phyloP scores from a whole-genome alignment of 2,329 filamentous ascomycete species.

The Penicillium sp. region DNA sequence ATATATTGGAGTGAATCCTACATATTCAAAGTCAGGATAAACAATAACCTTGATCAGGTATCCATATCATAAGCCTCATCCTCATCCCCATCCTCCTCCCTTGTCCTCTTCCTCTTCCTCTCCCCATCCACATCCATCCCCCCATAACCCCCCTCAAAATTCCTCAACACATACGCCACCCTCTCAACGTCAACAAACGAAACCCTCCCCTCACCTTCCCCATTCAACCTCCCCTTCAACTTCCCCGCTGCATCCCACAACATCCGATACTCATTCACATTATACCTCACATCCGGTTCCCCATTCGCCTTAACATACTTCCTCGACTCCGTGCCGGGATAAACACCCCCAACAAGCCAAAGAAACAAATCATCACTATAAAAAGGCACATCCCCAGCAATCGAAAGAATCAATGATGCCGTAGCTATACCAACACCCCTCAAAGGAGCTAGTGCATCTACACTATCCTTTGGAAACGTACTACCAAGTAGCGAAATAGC shows the following conservation, averaged over 20 bases:
- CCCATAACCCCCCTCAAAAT: background rate
- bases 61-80: too few relatives aligned
- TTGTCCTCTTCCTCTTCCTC: background rate
- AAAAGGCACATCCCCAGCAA: slow-evolving; percentile 34
- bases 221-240: slow-evolving; percentile 24
- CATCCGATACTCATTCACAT: slow-evolving; percentile 35
- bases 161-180: background rate
- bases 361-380: slow-evolving; percentile 43
- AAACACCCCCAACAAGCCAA: slow-evolving; percentile 35
- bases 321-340: slow-evolving; percentile 14
- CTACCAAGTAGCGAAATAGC: slow-evolving; percentile 24
- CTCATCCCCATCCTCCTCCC: background rate
- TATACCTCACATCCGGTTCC: slow-evolving; percentile 40
- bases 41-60: too few relatives aligned
- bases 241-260: slow-evolving; percentile 29
- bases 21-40: too few relatives aligned
- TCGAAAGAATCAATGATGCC: slow-evolving; percentile 40
- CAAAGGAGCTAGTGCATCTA: slow-evolving; percentile 34
- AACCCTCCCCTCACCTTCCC: background rate
- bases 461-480: slow-evolving; percentile 27
- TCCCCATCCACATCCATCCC: background rate
- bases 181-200: background rate
- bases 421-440: slow-evolving; percentile 43
- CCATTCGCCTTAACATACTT: slow-evolving; percentile 21
- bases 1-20: too few relatives aligned